Evolutionary conservation across 192 early-diverging fungal species (phyloP), one percentile per base, ranked within the genome.

Genomic region (Linderina pennispora): DNA sequence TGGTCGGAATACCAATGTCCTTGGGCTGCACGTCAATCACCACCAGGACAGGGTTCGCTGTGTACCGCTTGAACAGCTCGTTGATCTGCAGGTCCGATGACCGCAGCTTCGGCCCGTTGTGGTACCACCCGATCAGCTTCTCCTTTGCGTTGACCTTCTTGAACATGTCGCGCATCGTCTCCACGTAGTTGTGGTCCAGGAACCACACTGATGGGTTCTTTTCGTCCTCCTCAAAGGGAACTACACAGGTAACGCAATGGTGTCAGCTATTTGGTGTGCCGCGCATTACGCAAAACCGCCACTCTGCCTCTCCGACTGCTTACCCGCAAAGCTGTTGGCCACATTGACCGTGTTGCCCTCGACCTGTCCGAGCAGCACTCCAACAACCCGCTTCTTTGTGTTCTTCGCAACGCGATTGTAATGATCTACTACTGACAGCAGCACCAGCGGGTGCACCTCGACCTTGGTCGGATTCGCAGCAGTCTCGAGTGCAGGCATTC

Each of bases 91-190:
- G 61, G 71, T 99, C 97, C 1, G 91, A 92, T 4, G 85, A 83
- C 21, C 94, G 89, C 43, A 99, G 82, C 74, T 97, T 97, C 28
- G 97, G 97, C 20, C 97, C 97, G 76, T 83, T 89, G 75, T 99
- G 97, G 64, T 99, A 99, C 97, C 97, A 99, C 32, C 97, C 97
- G 56, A 99, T 83, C 69, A 99, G 78, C 53, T 84, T 87, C 60
- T 99, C 97, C 73, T 66, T 81, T 83, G 90, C 94, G 72, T 97
- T 99, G 19, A 99, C 92, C 78, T 99, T 99, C 67, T 92, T 94
- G 70, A 97, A 99, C 97, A 99, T 99, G 46, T 97, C 94, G 48
- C 94, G 92, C 97, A 99, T 99, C 4, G 91, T 89, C 58, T 99
- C 97, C 23, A 94, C 90, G 64, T 97, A 99, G 74, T 97, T 94